Percentiles rank a stretch among this genome's conserved stretches.
These are phyloP conservation scores for Catenaria anguillulae DNA, from an alignment of 371 early-diverging fungal genomes.

Conservation along the genomic window DNA sequence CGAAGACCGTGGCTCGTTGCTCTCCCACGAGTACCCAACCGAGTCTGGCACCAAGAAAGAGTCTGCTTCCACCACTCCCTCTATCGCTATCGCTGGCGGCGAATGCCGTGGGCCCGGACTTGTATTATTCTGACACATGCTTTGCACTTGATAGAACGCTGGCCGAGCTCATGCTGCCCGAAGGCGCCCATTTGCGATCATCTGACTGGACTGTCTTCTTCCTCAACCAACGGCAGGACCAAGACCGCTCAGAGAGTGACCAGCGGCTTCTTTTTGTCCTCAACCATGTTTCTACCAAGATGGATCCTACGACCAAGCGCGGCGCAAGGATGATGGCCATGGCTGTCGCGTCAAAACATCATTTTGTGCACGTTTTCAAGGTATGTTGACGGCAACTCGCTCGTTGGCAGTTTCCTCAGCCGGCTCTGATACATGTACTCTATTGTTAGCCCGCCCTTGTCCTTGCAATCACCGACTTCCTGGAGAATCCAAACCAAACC, in stretches of 20 bases:
- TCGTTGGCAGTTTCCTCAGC: no score
- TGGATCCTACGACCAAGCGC: conserved; percentile 65
- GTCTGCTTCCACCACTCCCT: no score
- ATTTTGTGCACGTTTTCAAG: conserved; percentile 84
- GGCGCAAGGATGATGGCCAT: conserved; percentile 87
- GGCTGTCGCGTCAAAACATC: conserved; percentile 78
- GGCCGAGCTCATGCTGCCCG: conserved; percentile 90
- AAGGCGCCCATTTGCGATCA: conserved; percentile 78
- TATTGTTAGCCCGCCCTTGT: conserved; percentile 77
- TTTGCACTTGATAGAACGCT: no score
- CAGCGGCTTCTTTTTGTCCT: conserved; percentile 65
- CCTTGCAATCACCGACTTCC: conserved; percentile 81
- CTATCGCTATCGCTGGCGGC: no score
- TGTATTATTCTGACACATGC: no score
- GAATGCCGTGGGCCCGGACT: no score
- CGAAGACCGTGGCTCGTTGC: conserved; percentile 71
- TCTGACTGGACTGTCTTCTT: conserved; percentile 93
- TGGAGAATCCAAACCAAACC: conserved; percentile 51
- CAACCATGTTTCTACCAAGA: conserved; percentile 76
- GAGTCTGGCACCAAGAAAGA: conserved; percentile 69
- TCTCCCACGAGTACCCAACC: conserved; percentile 73
- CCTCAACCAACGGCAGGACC: conserved; percentile 48
- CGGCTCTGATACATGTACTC: no score
- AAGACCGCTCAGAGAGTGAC: conserved; percentile 14
- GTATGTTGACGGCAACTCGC: no score